Base-by-base conservation (phyloP, 2,329 filamentous ascomycete species). In the Fusarium fujikuroi region DNA sequence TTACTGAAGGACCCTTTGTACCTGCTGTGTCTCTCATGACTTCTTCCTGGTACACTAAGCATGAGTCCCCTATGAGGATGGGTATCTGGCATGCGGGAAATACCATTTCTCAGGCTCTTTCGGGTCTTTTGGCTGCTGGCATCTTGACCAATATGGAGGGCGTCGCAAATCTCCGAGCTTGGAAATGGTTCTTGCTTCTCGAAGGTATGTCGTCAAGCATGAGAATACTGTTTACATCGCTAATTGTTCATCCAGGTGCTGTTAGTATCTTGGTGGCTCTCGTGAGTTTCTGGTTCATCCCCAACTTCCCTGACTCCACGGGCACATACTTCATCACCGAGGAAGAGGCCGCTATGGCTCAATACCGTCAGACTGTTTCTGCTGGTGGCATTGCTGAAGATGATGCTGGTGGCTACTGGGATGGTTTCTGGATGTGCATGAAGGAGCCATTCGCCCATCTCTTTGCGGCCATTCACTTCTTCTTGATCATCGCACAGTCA, bases 1-100 rank as follows among this genome's bases (percentile, higher is more conserved):
- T 82, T 9, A 76, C 77, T 2, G 80, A 82, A 54, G 81, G 79
- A 0, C 80, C 79, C 0, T 87, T 87, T 69, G 82, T 87, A 7
- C 86, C 87, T 0, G 87, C 69, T 9, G 44, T 72, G 83, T 30
- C 84, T 80, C 3, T 87, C 40, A 83, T 85, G 75, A 82, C 81
- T 4, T 85, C 83, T 1, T 85, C 84, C 1, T 86, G 85, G 85
- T 86, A 86, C 66, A 86, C 82, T 1, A 84, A 84, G 46, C 76
- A 81, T 16, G 84, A 87, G 59, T 78, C 81, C 1, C 84, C 83
- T 1, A 77, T 83, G 14, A 78, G 85, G 0, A 86, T 85, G 77
- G 84, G 81, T 10, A 81, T 86, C 23, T 82, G 85, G 78, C 84
- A 85, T 71, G 84, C 83, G 2, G 85, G 84, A 28, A 84, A 84